phyloP scores from a whole-genome alignment of 2,329 filamentous ascomycete species.

The Mariannaea elegans region DNA sequence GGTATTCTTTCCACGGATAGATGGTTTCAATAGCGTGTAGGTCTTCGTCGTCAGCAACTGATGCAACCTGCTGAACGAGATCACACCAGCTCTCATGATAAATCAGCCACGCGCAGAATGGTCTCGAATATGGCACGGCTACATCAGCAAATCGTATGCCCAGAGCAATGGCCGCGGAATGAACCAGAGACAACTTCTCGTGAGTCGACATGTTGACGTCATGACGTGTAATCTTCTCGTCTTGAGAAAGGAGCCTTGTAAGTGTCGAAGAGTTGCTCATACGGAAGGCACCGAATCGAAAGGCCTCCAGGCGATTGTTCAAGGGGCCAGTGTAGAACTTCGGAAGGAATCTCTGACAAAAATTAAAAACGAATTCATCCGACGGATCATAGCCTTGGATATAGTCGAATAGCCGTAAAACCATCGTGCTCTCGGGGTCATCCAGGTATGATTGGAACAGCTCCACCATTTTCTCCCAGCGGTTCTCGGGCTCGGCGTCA shows the following conservation, averaged over 20 bases:
- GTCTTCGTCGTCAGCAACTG: constrained; percentile 1
- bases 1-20: constrained; percentile 30
- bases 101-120: neutral
- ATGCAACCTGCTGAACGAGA: neutral
- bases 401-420: constrained; percentile 31
- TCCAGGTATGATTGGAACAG: constrained; percentile 36
- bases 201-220: constrained; percentile 26
- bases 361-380: constrained; percentile 16
- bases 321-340: constrained; percentile 22
- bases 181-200: constrained; percentile 33
- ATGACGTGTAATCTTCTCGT: neutral
- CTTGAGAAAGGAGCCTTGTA: constrained; percentile 13
- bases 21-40: constrained; percentile 31
- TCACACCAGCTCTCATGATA: constrained; percentile 21
- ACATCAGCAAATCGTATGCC: neutral
- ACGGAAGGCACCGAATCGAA: constrained; percentile 33
- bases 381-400: neutral
- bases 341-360: constrained; percentile 29
- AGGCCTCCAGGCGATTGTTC: constrained; percentile 31
- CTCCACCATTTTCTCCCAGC: constrained; percentile 5
- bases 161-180: constrained; percentile 23
- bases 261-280: rapidly evolving
- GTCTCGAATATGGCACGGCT: neutral
- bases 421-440: constrained; percentile 22
- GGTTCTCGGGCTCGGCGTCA: no score